Evolutionary conservation across 352 stramenopile species (phyloP), one percentile per base, ranked within the genome.

Genomic region (Hyphochytrium catenoides): DNA sequence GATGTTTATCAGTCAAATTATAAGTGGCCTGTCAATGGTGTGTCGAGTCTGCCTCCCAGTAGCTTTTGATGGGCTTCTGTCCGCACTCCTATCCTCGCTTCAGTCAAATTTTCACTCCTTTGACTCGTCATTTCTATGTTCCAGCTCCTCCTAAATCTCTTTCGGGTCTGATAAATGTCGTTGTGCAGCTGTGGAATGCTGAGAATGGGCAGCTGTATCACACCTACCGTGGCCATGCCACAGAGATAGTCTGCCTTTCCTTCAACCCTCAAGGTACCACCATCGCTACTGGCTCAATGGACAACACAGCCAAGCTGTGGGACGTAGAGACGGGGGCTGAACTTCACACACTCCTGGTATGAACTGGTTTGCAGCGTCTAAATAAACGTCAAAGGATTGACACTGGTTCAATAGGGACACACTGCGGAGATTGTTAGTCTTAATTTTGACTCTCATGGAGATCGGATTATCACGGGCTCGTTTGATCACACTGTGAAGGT

Each of bases 401-500:
- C 6, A 7, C n/a, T 20, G n/a, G n/a, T 18, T 39, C n/a, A 2
- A 23, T 42, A 46, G 39, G 76, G 81, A 1, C 83, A 95, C 54
- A 91, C 75, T 4, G 83, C 78, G 4, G 81, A 94, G 41, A 93
- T 94, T 42, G 75, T 94, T 34, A 86, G 60, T 29, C 47, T 95
- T 1, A 88, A 91, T 48, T 95, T 95, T 40, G 75, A 95, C 48
- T 89, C 70, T 0, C 62, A 86, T 34, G 82, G 81, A 19, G 63
- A 87, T 38, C 54, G 69, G 4, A 88, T 94, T 46, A 91, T 94
- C 50, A 94, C 79, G 2, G 81, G 79, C 12, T 91, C 69, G 8
- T 95, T 94, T 51, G 84, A 95, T 36, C 72, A 94, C 47, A 93
- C 78, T 4, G 75, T 94, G 16, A 94, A 93, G 52, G 59, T 82